phyloP scores from a whole-genome alignment of 305 asterid species.

The Ruellia speciosa region DNA sequence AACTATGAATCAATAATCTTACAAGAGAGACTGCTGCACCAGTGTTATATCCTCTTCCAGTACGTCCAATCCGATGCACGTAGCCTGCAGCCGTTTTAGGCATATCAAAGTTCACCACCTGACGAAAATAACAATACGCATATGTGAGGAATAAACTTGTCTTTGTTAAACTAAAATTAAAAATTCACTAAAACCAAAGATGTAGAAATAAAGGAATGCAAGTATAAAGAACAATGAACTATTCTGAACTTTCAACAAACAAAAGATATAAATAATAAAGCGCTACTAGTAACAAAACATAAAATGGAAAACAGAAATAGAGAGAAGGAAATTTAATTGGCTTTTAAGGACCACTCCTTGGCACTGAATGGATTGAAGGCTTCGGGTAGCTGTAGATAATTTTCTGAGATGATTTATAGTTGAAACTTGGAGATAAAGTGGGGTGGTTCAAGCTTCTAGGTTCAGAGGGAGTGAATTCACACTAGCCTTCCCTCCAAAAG shows the following conservation, averaged over 20 bases:
- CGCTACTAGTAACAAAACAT: too few relatives aligned
- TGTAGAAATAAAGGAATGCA: background rate
- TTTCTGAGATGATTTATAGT: too few relatives aligned
- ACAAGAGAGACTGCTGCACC: slow-evolving; percentile 95
- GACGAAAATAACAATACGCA: slow-evolving; percentile 17
- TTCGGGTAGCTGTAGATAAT: too few relatives aligned
- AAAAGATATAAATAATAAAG: too few relatives aligned
- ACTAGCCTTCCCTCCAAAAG: background rate
- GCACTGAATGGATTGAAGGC: too few relatives aligned
- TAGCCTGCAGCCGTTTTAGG: slow-evolving; percentile 74
- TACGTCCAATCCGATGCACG: slow-evolving; percentile 94
- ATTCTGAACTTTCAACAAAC: too few relatives aligned
- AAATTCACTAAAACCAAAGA: background rate
- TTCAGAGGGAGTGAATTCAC: too few relatives aligned
- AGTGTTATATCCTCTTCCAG: slow-evolving; percentile 85
- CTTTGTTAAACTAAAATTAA: slow-evolving; percentile 1
- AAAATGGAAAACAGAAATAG: too few relatives aligned
- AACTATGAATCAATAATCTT: slow-evolving; percentile 27
- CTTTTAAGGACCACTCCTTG: too few relatives aligned
- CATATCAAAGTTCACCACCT: slow-evolving; percentile 90
- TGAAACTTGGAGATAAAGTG: too few relatives aligned
- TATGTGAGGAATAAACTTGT: background rate
- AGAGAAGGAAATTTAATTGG: too few relatives aligned
- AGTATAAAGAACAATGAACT: background rate
- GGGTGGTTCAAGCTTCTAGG: too few relatives aligned